Percentiles rank a stretch among this genome's conserved stretches.
These are phyloP conservation scores for Rutidosis leptorrhynchoides DNA, from an alignment of 129 eudicot genomes.

Conservation along the genomic window DNA sequence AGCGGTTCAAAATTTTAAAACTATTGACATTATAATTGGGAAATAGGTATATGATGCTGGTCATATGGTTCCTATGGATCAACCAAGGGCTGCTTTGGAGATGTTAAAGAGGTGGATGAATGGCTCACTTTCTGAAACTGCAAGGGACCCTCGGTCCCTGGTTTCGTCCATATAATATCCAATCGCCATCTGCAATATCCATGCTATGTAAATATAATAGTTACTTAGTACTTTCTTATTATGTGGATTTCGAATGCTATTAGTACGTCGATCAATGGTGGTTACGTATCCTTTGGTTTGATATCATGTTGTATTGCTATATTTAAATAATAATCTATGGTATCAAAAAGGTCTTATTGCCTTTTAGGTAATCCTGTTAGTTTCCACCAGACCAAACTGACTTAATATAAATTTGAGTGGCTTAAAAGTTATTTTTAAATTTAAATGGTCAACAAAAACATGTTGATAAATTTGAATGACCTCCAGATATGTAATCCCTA, in stretches of 20 bases:
- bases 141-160: slow-evolving; percentile 6
- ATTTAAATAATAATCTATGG: no score
- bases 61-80: slow-evolving; percentile 90
- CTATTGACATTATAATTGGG: background rate
- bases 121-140: slow-evolving; percentile 24
- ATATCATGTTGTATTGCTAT: background rate
- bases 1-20: background rate
- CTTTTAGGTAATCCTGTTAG: background rate
- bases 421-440: no score
- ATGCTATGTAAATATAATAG: slow-evolving; percentile 22
- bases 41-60: slow-evolving; percentile 53
- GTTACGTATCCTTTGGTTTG: background rate
- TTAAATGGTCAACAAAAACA: no score
- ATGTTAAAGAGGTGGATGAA: slow-evolving; percentile 65
- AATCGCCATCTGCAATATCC: background rate
- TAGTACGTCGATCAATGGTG: background rate
- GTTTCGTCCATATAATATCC: slow-evolving; percentile 11
- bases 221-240: no score
- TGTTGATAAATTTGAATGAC: no score
- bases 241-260: background rate
- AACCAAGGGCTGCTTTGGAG: slow-evolving; percentile 63
- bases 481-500: no score
- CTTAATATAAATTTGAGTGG: no score
- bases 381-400: background rate
- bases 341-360: background rate